Evolutionary conservation across 2,329 filamentous ascomycete genomes (phyloP), one percentile per base, ranked within the genome.

Genomic region (Pseudogymnoascus sp.): DNA sequence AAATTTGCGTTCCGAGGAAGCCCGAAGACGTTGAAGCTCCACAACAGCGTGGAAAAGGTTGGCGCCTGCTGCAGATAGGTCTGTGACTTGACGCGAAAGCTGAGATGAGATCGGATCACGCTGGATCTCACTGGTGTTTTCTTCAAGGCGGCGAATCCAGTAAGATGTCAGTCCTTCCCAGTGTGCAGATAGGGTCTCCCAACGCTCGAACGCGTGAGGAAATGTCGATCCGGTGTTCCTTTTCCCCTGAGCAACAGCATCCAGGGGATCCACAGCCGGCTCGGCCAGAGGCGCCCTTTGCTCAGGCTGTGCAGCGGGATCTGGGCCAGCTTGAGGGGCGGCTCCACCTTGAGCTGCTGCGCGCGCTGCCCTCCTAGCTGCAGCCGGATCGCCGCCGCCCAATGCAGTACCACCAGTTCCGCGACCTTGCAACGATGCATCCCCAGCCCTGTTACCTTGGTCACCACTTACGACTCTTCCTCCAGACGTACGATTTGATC

Each of bases 1-100:
- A 70, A 99, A 99, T 74, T 97, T 97, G 67, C 95, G 87, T 76
- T 99, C 95, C 0, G 93, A 97, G 63, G 92, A 96, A 38, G 95
- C 95, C 46, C 95, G 89, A 25, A 99, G 81, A 31, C 95, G 88
- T 75, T 99, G 95, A 53, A 99, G 80, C 75, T 99, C 95, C 3
- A 99, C 95, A 0, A 99, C 93, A 8, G 95, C 95, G 74, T 99
- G 95, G 75, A 99, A 99, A 0, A 99, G 81, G 69, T 99, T 99
- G 4, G 95, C 95, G 11, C 95, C 95, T 0, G 95, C 95, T 6
- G 95, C 95, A 25, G 95, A 97, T n/a, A 99, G 82, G 73, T 99
- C 95, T 0, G 91, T 96, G 62, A 99, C 93, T 74, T 99, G 95
- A 34, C 95, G 88, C 9, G 92, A 91, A 71, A 97, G 85, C 72